These are phyloP conservation scores for Spirogloea muscicola DNA, from an alignment of 139 green algal genomes.

Conservation along the genomic window DNA sequence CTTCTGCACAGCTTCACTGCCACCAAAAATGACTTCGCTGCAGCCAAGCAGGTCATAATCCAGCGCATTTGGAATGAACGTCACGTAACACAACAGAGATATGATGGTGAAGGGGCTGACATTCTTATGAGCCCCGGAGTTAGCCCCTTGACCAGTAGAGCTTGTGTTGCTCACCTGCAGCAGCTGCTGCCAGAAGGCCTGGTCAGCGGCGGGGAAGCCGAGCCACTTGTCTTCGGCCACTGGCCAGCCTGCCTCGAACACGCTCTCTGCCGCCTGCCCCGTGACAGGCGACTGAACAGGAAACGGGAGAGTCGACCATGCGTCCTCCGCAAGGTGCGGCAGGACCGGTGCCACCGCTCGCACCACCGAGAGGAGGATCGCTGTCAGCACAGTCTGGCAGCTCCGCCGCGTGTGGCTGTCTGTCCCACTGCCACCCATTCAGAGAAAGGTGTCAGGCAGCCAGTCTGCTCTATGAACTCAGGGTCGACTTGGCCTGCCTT, in stretches of 20 bases:
- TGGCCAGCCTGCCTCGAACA: slow-evolving; percentile 77
- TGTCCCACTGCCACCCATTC: slow-evolving; percentile 8
- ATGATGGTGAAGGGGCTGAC: too few relatives aligned
- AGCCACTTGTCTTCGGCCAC: slow-evolving; percentile 54
- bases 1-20: too few relatives aligned
- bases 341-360: slow-evolving; percentile 66
- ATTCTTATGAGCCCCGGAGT: too few relatives aligned
- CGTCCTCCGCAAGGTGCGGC: slow-evolving; percentile 96
- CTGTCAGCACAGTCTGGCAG: slow-evolving; percentile 80
- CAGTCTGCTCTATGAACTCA: too few relatives aligned
- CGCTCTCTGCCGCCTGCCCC: slow-evolving; percentile 31
- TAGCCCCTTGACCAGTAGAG: too few relatives aligned
- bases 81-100: too few relatives aligned
- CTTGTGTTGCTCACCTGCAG: slow-evolving; percentile 35
- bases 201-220: slow-evolving; percentile 30
- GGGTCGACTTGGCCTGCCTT: too few relatives aligned
- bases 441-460: too few relatives aligned
- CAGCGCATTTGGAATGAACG: too few relatives aligned
- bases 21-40: too few relatives aligned
- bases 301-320: slow-evolving; percentile 77
- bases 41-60: too few relatives aligned
- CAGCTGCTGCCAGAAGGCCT: slow-evolving; percentile 6
- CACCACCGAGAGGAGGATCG: slow-evolving; percentile 60
- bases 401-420: slow-evolving; percentile 50
- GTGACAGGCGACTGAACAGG: too few relatives aligned